Evolutionary conservation across 108 stramenopile species (phyloP).

Genomic region (Epithemia pelagica): DNA sequence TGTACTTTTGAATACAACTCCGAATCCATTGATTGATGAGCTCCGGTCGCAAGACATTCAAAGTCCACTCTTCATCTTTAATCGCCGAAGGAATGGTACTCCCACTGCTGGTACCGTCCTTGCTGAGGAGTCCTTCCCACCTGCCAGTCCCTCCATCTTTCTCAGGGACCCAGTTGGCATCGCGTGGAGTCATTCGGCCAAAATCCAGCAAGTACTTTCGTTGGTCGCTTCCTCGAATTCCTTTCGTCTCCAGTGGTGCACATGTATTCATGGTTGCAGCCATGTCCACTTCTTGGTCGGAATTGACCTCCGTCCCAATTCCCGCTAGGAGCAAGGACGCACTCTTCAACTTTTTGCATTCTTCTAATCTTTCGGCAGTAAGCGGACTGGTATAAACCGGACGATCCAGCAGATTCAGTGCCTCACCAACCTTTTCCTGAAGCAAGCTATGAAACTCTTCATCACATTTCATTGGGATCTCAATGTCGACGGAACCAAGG

Average conservation of each 20-base stretch:
- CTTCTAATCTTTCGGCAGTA: conserved; percentile 44
- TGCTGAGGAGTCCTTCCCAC: conserved; percentile 38
- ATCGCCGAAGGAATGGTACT: conserved; percentile 28
- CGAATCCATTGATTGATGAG: conserved; percentile 65
- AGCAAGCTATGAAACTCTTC: conserved; percentile 75
- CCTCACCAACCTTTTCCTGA: conserved; percentile 55
- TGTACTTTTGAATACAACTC: conserved; percentile 42
- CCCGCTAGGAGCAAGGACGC: background rate
- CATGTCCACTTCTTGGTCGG: conserved; percentile 17
- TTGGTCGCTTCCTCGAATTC: conserved; percentile 86
- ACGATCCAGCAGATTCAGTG: conserved; percentile 60
- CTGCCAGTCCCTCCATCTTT: conserved; percentile 66
- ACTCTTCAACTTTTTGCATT: conserved; percentile 34
- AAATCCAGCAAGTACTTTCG: conserved; percentile 90
- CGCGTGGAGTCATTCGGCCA: conserved; percentile 86
- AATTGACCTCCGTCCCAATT: conserved; percentile 35
- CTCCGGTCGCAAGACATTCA: conserved; percentile 77
- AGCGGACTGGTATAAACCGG: conserved; percentile 43
- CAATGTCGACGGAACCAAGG: conserved; percentile 87
- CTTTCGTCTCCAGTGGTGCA: conserved; percentile 88
- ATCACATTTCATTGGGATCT: conserved; percentile 54
- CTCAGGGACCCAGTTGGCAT: conserved; percentile 89
- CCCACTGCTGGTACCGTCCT: background rate
- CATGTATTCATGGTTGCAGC: conserved; percentile 47
- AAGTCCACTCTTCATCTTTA: conserved; percentile 73